Conservation (phyloP, 2,329 filamentous ascomycete genomes). For the Talaromyces verruculosus region DNA sequence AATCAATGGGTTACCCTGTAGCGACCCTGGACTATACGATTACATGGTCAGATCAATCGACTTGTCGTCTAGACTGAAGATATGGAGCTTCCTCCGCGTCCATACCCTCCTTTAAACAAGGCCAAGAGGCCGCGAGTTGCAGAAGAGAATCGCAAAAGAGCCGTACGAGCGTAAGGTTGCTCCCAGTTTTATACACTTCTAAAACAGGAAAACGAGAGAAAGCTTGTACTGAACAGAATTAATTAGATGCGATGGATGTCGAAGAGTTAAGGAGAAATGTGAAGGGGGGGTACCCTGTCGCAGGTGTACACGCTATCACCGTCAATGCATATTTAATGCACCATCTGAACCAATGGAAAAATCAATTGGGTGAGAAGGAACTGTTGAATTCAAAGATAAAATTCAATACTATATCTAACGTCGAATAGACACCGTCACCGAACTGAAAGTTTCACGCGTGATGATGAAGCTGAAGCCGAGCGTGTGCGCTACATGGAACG, state of each 20-base stretch:
- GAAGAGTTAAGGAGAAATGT: slow-evolving; percentile 58
- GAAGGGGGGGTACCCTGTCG: slow-evolving; percentile 57
- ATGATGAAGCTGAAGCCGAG: slow-evolving; percentile 39
- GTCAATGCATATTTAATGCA: slow-evolving; percentile 52
- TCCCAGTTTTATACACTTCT: not conserved
- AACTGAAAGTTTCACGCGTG: slow-evolving; percentile 33
- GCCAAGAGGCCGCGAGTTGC: slow-evolving; percentile 42
- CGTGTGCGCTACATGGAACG: slow-evolving; percentile 48
- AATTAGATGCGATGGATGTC: slow-evolving; percentile 55
- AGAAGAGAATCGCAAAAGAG: slow-evolving; percentile 44
- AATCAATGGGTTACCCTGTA: not conserved
- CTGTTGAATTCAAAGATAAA: not conserved
- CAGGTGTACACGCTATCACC: slow-evolving; percentile 53
- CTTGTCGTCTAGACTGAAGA: not conserved
- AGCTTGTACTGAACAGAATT: not conserved
- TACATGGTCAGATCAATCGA: not conserved
- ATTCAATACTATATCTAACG: not conserved
- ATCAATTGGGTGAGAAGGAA: slow-evolving; percentile 27
- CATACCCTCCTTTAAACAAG: slow-evolving; percentile 13
- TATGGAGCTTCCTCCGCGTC: slow-evolving; percentile 16
- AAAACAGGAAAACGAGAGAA: not conserved
- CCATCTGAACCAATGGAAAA: slow-evolving; percentile 39
- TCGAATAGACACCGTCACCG: slow-evolving; percentile 28
- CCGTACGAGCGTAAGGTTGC: slow-evolving; percentile 39
- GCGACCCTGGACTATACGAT: not conserved